Percentiles rank a stretch among this genome's conserved stretches.
These are phyloP conservation scores for Agrocybe praecox DNA, from an alignment of 768 basidiomycete species.

Conservation along the genomic window DNA sequence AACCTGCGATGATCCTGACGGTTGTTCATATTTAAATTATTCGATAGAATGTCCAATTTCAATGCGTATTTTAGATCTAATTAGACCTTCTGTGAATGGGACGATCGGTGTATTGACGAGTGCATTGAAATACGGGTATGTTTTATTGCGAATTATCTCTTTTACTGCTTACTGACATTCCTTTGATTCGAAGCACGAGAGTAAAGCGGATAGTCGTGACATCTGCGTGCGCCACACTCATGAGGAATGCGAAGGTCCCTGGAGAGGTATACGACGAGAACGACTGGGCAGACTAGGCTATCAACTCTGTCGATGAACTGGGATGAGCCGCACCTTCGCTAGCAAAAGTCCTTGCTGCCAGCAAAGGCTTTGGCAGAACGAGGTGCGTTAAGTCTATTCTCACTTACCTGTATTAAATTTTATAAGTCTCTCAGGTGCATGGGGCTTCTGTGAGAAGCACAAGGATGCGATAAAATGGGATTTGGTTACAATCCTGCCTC, in stretches of 20 bases:
- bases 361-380: neutral
- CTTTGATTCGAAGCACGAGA: neutral
- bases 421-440: slow-evolving; percentile 31
- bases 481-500: slow-evolving; percentile 53
- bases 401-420: neutral
- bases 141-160: neutral
- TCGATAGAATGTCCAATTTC: no score
- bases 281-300: neutral
- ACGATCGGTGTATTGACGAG: neutral
- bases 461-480: slow-evolving; percentile 49
- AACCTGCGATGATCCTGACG: neutral
- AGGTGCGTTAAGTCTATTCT: neutral
- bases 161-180: neutral
- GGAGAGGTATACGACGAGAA: neutral
- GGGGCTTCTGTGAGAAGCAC: slow-evolving; percentile 44
- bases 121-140: neutral
- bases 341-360: neutral
- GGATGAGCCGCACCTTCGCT: neutral
- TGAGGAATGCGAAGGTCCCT: neutral
- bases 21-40: neutral
- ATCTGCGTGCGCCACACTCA: neutral
- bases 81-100: neutral
- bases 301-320: neutral
- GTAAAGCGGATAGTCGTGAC: neutral
- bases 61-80: neutral